Evolutionary conservation across 306 rosid species (phyloP).

Genomic region (Glycyrrhiza uralensis): DNA sequence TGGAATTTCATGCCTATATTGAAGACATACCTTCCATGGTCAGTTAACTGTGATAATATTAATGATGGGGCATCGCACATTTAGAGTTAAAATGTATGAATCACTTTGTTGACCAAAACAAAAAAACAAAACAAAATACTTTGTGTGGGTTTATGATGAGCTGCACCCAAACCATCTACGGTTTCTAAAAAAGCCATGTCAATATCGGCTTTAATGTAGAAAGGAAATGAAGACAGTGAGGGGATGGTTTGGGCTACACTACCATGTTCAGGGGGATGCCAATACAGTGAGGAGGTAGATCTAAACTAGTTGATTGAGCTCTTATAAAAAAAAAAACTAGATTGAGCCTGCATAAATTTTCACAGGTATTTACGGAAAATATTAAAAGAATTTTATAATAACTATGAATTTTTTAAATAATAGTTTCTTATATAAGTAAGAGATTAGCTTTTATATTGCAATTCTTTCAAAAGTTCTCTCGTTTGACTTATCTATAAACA

Average conservation of each 20-base stretch:
- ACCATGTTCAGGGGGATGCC: too few species aligned
- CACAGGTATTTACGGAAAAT: too few species aligned
- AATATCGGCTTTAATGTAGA: background rate
- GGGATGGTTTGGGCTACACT: too few species aligned
- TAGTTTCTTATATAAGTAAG: too few species aligned
- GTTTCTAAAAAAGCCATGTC: background rate
- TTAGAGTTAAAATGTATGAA: background rate
- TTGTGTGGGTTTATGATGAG: background rate
- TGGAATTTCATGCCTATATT: background rate
- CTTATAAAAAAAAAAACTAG: too few species aligned
- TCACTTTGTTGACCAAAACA: too few species aligned
- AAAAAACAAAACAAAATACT: background rate
- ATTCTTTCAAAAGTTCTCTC: too few species aligned
- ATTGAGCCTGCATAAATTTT: too few species aligned
- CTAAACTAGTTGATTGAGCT: background rate
- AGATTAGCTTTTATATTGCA: too few species aligned
- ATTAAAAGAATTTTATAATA: too few species aligned
- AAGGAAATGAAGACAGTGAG: background rate
- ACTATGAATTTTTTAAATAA: too few species aligned
- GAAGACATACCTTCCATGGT: background rate
- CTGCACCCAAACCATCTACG: background rate
- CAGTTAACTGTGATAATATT: background rate
- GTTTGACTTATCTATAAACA: too few species aligned
- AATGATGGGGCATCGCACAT: background rate
- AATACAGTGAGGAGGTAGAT: background rate